Base-by-base conservation (phyloP, 169 alveolate species). In the Plasmodium ovale region DNA sequence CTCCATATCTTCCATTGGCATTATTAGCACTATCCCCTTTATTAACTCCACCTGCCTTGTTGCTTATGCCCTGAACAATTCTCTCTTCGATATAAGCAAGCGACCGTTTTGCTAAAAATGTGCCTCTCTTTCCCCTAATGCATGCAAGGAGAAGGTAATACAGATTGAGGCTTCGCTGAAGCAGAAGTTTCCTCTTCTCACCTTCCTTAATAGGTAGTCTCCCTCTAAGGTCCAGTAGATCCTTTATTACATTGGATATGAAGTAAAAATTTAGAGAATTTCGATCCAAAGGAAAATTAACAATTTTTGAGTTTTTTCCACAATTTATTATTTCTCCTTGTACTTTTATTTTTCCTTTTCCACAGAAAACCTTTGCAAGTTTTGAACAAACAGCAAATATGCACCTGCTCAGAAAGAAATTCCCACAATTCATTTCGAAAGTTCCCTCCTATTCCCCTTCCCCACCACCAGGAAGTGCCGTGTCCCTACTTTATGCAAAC, bases 201-300 rank as follows among this genome's bases (percentile, higher is more conserved):
- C 53, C 16, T 14, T 82, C 72, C 35, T 42, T 12, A 6, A 47
- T 39, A 19, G 33, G 16, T 37, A 82, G 5, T 53, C 27, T 37
- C 10, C 33, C 35, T 56, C 19, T 37, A 44, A 23, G 33, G 16
- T 44, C 67, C 27, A 82, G 19, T 7, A 82, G 62, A 16, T 54
- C 67, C 12, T 65, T 47, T 49, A 82, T 65, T 67, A 67, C 71
- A 53, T 37, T 49, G 14, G 90, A 82, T 29, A 59, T 65, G 54
- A 14, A 67, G 21, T 16, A 82, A 53, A 82, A 82, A 31, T 82
- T 54, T 49, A 67, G 31, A 39, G 33, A 51, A 53, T 54, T 68
- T 68, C 35, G 64, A 47, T 82, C 84, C 53, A 82, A 9, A 14
- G 90, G 90, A 54, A 35, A 35, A 60, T 27, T 65, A 42, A 82